These are phyloP conservation scores for Lactarius hatsudake DNA, from an alignment of 768 basidiomycete species.

Conservation along the genomic window DNA sequence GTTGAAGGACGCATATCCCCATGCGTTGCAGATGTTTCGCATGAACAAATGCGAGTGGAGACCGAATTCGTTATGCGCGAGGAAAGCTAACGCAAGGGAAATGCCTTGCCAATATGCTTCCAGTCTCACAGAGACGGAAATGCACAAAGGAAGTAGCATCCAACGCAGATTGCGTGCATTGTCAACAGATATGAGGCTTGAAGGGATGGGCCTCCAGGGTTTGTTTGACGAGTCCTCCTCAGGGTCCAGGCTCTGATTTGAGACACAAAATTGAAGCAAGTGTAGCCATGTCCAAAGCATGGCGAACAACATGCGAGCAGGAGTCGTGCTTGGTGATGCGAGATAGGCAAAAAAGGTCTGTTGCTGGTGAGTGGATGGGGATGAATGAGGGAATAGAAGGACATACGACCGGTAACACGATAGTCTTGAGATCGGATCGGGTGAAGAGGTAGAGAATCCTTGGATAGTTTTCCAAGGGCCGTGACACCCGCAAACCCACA, in stretches of 20 bases:
- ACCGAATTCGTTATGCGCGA: constrained; percentile 30
- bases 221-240: constrained; percentile 33
- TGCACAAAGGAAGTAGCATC: constrained; percentile 28
- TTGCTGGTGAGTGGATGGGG: background rate
- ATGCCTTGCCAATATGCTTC: constrained; percentile 19
- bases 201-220: constrained; percentile 30
- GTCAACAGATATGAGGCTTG: constrained; percentile 27
- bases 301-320: constrained; percentile 4
- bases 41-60: constrained; percentile 26
- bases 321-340: background rate
- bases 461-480: constrained; percentile 3
- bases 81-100: constrained; percentile 22
- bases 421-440: constrained; percentile 21
- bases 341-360: constrained; percentile 23
- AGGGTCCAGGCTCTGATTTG: constrained; percentile 30
- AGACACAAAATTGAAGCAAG: constrained; percentile 33
- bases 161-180: constrained; percentile 27
- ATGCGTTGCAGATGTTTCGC: constrained; percentile 26
- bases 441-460: constrained; percentile 22
- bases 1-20: constrained; percentile 27
- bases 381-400: background rate
- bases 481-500: background rate
- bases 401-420: constrained; percentile 16
- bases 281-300: constrained; percentile 34
- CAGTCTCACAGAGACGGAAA: constrained; percentile 18